A percentile compares a stretch with the other conserved stretches of the same genome.
These are phyloP conservation scores for Myxozyma neglecta DNA, from an alignment of 805 yeast species.

Conservation along the genomic window DNA sequence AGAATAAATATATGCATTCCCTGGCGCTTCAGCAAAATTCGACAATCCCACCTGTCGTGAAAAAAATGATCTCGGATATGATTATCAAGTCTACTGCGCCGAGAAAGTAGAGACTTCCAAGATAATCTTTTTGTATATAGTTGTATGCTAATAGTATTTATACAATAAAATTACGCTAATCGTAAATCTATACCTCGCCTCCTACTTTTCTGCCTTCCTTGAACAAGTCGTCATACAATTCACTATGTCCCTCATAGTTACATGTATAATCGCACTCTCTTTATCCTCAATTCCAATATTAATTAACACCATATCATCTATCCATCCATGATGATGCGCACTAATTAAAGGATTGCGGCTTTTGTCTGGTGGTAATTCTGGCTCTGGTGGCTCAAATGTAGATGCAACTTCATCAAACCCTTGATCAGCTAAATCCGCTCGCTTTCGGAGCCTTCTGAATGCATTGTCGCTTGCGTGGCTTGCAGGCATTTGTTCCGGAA, in stretches of 20 bases:
- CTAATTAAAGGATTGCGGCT: slow-evolving; percentile 4
- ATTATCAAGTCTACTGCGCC: not conserved
- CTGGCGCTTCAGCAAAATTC: slow-evolving; percentile 6
- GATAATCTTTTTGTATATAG: not conserved
- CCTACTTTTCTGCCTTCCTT: not conserved
- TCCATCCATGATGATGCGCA: slow-evolving; percentile 18
- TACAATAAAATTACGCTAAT: not conserved
- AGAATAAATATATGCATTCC: not conserved
- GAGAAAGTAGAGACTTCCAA: not conserved
- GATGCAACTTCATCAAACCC: not conserved
- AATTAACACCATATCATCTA: slow-evolving; percentile 11
- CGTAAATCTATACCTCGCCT: not conserved
- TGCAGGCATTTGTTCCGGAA: not conserved
- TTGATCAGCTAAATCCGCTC: not conserved
- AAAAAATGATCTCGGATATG: slow-evolving; percentile 6
- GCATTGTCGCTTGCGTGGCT: not conserved
- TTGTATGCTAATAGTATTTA: not conserved
- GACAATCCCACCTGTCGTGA: slow-evolving; percentile 18
- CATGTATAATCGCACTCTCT: slow-evolving; percentile 11
- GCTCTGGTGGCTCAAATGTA: slow-evolving; percentile 2
- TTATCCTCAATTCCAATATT: slow-evolving; percentile 8
- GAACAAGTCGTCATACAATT: slow-evolving; percentile 7
- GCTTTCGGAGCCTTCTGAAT: too few relatives aligned
- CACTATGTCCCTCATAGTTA: slow-evolving; percentile 7
- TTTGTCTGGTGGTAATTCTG: not conserved